Evolutionary conservation across 441 rosid species (phyloP).

Genomic region (Oxalis stricta): DNA sequence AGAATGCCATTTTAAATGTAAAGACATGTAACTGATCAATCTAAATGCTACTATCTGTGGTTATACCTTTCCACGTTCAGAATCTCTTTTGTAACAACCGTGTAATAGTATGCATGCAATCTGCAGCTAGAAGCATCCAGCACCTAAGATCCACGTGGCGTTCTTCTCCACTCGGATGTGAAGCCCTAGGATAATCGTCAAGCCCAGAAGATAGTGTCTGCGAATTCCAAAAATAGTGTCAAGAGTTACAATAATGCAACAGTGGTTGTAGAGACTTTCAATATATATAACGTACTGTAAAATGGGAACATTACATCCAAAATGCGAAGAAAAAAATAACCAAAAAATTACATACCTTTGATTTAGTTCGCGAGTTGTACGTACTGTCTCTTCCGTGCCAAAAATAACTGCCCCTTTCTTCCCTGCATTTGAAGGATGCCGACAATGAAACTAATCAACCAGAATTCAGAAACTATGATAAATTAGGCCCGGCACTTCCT

Average conservation of each 20-base stretch:
- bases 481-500: background rate
- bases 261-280: background rate
- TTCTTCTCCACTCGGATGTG: conserved; percentile 88
- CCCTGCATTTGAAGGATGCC: conserved; percentile 29
- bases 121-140: conserved; percentile 99
- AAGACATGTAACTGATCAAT: conserved; percentile 8
- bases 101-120: conserved; percentile 71
- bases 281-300: too few species aligned
- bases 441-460: conserved; percentile 7
- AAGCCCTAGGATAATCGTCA: conserved; percentile 98
- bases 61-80: conserved; percentile 36
- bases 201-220: conserved; percentile 91
- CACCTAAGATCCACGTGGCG: conserved; percentile 97
- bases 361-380: conserved; percentile 70
- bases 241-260: too few species aligned
- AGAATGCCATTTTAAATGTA: conserved; percentile 15
- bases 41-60: background rate
- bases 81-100: conserved; percentile 38
- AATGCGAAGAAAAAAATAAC: background rate
- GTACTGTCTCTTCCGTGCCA: conserved; percentile 96
- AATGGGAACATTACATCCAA: background rate
- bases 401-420: conserved; percentile 63
- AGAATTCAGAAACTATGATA: background rate
- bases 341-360: conserved; percentile 40
- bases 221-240: conserved; percentile 19